Conservation (phyloP, 257 asterid species). For the Solanum arcanum region DNA sequence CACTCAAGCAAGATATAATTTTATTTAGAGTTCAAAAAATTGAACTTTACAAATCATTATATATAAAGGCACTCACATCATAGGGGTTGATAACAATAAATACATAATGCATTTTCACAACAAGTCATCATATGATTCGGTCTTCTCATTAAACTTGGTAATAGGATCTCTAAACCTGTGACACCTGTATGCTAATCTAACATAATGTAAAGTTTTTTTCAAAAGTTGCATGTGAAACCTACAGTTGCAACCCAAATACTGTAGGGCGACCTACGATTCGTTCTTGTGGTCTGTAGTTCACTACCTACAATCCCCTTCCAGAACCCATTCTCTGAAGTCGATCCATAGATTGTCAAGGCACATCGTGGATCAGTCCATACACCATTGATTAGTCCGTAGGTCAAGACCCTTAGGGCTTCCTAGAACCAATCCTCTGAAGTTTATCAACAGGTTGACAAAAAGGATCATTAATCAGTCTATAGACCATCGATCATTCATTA, state of each 20-base stretch:
- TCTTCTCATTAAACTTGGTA: no score
- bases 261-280: not conserved
- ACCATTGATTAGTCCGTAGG: not conserved
- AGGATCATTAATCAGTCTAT: not conserved
- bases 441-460: not conserved
- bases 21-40: no score
- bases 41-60: no score
- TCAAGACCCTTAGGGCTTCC: not conserved
- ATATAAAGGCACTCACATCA: no score
- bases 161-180: not conserved
- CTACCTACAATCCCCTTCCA: not conserved
- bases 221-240: not conserved
- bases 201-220: not conserved
- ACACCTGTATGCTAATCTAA: not conserved
- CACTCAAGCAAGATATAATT: no score
- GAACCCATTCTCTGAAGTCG: not conserved
- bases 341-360: no score
- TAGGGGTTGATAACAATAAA: no score
- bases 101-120: no score
- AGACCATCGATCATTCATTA: not conserved
- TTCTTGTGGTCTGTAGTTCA: not conserved
- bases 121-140: no score
- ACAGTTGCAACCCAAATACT: no score
- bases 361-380: not conserved
- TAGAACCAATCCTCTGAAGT: not conserved